Evolutionary conservation across 805 yeast genomes (phyloP).

Genomic region (Lipomyces mesembrius): DNA sequence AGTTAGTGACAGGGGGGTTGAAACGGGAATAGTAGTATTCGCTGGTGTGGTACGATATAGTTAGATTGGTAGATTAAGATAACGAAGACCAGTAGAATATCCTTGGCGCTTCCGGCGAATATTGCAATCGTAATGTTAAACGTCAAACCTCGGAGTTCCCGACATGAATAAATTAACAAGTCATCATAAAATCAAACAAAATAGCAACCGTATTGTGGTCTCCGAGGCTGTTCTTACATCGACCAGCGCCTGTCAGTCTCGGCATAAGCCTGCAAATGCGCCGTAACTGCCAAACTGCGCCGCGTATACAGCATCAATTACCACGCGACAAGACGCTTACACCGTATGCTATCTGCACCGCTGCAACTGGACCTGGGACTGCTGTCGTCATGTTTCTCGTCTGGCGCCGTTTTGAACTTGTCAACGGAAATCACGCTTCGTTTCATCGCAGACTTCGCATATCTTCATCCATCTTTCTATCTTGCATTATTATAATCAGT

Average conservation of each 20-base stretch:
- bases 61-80: neutral
- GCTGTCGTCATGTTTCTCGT: neutral
- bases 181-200: neutral
- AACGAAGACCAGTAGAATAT: neutral
- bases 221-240: no score
- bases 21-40: neutral
- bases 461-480: slow-evolving; percentile 1
- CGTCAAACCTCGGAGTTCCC: neutral
- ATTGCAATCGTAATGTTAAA: neutral
- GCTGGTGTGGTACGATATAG: neutral
- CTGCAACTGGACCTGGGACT: neutral
- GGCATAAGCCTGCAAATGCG: neutral
- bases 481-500: neutral
- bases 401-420: neutral
- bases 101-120: neutral
- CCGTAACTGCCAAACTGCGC: neutral
- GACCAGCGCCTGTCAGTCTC: neutral
- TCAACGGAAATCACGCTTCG: neutral
- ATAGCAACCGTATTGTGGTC: neutral
- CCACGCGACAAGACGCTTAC: neutral
- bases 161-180: neutral
- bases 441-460: neutral
- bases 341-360: neutral
- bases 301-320: neutral
- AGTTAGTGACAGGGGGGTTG: slow-evolving; percentile 2